A percentile compares a stretch with the other conserved stretches of the same genome.
These are phyloP conservation scores for Digitaria exilis DNA, from an alignment of 202 grass and related monocot species.

Conservation along the genomic window DNA sequence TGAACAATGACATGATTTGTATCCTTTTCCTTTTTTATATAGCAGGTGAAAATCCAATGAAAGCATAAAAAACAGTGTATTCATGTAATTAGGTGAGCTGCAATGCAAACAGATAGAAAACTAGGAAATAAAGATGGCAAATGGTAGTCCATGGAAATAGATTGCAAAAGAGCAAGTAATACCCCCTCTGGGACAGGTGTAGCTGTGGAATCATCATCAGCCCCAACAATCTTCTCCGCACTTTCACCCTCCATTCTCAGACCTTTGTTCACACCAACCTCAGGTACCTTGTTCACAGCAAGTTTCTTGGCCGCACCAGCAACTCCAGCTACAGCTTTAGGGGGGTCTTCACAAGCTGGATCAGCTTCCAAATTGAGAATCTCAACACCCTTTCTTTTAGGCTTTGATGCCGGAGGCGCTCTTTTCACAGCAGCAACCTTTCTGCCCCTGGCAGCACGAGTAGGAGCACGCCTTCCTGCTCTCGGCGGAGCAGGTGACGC, in stretches of 20 bases:
- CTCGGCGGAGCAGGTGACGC: slow-evolving; percentile 43
- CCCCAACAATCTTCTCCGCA: slow-evolving; percentile 66
- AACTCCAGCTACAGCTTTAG: slow-evolving; percentile 38
- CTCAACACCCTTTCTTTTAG: slow-evolving; percentile 45
- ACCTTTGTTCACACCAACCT: slow-evolving; percentile 46
- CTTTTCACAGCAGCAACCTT: slow-evolving; percentile 51
- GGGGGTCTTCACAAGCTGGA: slow-evolving; percentile 45
- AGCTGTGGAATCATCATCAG: slow-evolving; percentile 63
- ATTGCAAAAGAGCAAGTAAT: slow-evolving; percentile 33
- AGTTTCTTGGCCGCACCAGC: slow-evolving; percentile 50
- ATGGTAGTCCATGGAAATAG: not conserved
- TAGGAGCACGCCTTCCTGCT: slow-evolving; percentile 50
- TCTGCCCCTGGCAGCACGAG: slow-evolving; percentile 55
- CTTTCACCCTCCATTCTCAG: slow-evolving; percentile 78
- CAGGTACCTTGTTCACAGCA: slow-evolving; percentile 45
- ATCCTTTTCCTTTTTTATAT: slow-evolving; percentile 22
- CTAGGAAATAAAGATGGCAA: slow-evolving; percentile 7
- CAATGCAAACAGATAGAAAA: slow-evolving; percentile 22
- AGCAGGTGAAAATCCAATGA: not conserved
- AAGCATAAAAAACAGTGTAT: not conserved
- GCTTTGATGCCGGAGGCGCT: slow-evolving; percentile 33
- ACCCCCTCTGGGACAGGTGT: slow-evolving; percentile 79
- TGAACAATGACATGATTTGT: not conserved
- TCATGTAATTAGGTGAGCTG: slow-evolving; percentile 17
- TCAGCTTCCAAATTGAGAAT: slow-evolving; percentile 46